Percentiles rank a stretch among this genome's conserved stretches.
Conservation (phyloP, 345 rosid species). For the Boechera retrofracta region DNA sequence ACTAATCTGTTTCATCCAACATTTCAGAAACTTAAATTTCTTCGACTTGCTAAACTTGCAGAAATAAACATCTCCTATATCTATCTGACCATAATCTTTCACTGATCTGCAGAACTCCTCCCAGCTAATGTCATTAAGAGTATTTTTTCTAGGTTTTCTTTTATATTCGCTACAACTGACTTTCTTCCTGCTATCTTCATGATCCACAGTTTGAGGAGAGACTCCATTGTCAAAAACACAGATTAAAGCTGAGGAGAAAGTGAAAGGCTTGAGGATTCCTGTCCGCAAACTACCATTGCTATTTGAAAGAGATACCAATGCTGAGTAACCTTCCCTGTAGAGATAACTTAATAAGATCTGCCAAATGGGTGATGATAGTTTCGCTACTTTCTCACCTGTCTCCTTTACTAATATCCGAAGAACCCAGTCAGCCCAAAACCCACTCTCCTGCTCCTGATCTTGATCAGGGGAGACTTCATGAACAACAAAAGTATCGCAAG, state of each 20-base stretch:
- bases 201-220: constrained; percentile 35
- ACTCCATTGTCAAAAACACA: constrained; percentile 47
- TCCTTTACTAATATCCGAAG: constrained; percentile 62
- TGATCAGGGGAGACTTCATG: constrained; percentile 46
- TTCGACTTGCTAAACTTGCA: constrained; percentile 62
- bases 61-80: constrained; percentile 67
- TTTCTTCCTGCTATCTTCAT: constrained; percentile 31
- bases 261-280: constrained; percentile 85
- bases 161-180: constrained; percentile 29
- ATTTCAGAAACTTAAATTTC: constrained; percentile 84
- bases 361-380: constrained; percentile 67
- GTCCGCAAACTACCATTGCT: constrained; percentile 48
- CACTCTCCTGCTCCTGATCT: constrained; percentile 46
- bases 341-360: constrained; percentile 78
- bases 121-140: constrained; percentile 61
- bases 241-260: constrained; percentile 66
- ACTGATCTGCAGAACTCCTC: constrained; percentile 63
- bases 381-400: constrained; percentile 50
- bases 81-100: constrained; percentile 51
- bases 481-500: constrained; percentile 56
- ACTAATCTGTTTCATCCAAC: constrained; percentile 86
- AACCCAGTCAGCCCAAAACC: constrained; percentile 65
- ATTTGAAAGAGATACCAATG: constrained; percentile 62
- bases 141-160: constrained; percentile 52
- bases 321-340: constrained; percentile 67